Percentiles rank a stretch among this genome's conserved stretches.
These are phyloP conservation scores for Conringia planisiliqua DNA, from an alignment of 345 rosid species.

Conservation along the genomic window DNA sequence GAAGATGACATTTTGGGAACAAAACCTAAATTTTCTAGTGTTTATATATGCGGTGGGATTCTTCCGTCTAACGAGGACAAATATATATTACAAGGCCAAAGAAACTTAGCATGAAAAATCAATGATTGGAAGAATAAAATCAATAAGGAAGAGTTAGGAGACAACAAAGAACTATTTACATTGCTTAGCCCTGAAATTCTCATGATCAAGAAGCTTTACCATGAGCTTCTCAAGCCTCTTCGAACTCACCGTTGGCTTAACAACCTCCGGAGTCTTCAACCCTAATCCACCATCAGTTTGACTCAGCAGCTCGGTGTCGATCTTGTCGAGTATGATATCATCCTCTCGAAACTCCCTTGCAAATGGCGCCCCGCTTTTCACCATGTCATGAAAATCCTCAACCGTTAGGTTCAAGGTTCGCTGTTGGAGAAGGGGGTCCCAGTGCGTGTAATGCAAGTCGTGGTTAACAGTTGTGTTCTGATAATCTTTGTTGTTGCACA, in stretches of 20 bases:
- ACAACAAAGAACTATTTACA: constrained; percentile 53
- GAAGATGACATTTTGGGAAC: not conserved
- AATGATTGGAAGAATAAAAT: not conserved
- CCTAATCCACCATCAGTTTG: constrained; percentile 35
- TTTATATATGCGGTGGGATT: not conserved
- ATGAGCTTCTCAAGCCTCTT: constrained; percentile 72
- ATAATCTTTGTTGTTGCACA: constrained; percentile 87
- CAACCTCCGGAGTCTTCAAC: constrained; percentile 44
- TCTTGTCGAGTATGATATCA: constrained; percentile 58
- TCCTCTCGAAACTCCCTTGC: constrained; percentile 65
- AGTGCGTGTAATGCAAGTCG: constrained; percentile 67
- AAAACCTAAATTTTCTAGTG: not conserved
- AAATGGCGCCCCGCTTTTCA: constrained; percentile 83
- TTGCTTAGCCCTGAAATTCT: constrained; percentile 69
- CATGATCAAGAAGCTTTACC: constrained; percentile 61
- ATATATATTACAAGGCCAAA: constrained; percentile 1
- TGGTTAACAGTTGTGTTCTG: constrained; percentile 88
- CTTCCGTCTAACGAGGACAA: not conserved
- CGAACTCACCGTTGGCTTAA: constrained; percentile 58
- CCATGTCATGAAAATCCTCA: constrained; percentile 68
- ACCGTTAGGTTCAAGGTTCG: constrained; percentile 49
- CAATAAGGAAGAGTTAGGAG: not conserved
- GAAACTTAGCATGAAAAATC: not conserved
- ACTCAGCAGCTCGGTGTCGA: constrained; percentile 55
- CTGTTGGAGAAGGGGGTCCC: constrained; percentile 82